Conservation (phyloP, 2,329 filamentous ascomycete species). For the Emericellopsis cladophorae region DNA sequence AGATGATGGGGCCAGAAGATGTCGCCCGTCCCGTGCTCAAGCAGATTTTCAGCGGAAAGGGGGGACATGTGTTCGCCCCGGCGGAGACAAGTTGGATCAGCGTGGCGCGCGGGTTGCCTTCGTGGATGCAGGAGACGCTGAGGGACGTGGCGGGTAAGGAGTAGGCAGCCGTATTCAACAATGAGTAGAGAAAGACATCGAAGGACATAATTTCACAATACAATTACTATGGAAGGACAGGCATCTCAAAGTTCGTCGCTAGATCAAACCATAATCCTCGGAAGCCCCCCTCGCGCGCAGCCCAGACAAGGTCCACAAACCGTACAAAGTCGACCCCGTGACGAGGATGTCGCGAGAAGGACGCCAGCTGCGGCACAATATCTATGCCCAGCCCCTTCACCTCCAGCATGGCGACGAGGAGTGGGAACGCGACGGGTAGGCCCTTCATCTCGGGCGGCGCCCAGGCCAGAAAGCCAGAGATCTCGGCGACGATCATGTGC, state of each 20-base stretch:
- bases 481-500: constrained; percentile 3
- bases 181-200: not conserved
- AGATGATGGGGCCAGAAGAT: constrained; percentile 12
- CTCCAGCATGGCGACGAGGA: constrained; percentile 6
- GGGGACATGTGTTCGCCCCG: constrained; percentile 28
- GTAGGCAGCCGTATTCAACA: not conserved
- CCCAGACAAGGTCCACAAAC: constrained; percentile 3
- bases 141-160: constrained; percentile 1
- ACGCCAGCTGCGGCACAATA: constrained; percentile 1
- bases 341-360: constrained; percentile 2
- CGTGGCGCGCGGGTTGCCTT: constrained; percentile 20
- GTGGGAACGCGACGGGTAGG: constrained; percentile 5
- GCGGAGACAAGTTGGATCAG: constrained; percentile 6
- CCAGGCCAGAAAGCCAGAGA: constrained; percentile 1
- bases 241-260: not conserved
- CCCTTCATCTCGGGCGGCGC: constrained; percentile 2
- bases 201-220: not conserved
- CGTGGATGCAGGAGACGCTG: constrained; percentile 11
- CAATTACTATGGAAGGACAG: not conserved
- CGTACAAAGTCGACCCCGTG: not conserved
- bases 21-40: constrained; percentile 25
- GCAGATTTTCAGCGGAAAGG: constrained; percentile 25
- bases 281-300: constrained; percentile 3
- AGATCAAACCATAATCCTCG: constrained; percentile 5
- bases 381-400: constrained; percentile 1